phyloP scores from a whole-genome alignment of 2,329 filamentous ascomycete genomes.

The Phaeosphaeriaceae sp. region DNA sequence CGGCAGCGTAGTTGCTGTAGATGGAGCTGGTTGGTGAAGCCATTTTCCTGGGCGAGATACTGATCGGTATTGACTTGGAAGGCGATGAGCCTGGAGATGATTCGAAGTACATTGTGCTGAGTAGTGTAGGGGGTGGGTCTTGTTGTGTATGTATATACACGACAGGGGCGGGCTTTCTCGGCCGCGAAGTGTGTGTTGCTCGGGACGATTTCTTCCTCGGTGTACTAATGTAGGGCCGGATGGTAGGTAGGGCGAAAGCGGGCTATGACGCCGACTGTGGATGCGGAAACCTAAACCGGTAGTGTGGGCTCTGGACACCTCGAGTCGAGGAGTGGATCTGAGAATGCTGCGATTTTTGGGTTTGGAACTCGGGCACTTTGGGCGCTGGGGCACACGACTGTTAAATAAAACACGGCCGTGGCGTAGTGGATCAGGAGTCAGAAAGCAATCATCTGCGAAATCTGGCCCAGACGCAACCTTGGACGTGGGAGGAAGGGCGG shows the following conservation, averaged over 20 bases:
- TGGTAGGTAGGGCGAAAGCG: conserved; percentile 36
- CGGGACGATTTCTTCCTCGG: conserved; percentile 15
- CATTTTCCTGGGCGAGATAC: conserved; percentile 44
- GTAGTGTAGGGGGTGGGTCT: conserved; percentile 29
- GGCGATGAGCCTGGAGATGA: conserved; percentile 45
- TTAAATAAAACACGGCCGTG: conserved; percentile 13
- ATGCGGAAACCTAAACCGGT: conserved; percentile 24
- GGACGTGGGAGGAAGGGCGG: conserved; percentile 37
- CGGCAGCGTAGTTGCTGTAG: conserved; percentile 45
- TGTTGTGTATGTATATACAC: conserved; percentile 31
- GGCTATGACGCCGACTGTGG: conserved; percentile 35
- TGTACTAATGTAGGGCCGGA: conserved; percentile 26
- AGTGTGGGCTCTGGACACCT: conserved; percentile 13
- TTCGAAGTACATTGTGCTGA: conserved; percentile 45
- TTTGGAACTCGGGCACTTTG: conserved; percentile 8
- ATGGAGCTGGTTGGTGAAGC: conserved; percentile 45
- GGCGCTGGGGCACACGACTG: conserved; percentile 7
- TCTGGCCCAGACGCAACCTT: conserved; percentile 3
- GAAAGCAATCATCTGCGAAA: conserved; percentile 13
- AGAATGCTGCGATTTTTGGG: conserved; percentile 9
- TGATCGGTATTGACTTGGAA: conserved; percentile 48
- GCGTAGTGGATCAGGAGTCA: conserved; percentile 37
- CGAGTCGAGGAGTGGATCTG: conserved; percentile 14
- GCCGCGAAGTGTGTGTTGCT: conserved; percentile 19
- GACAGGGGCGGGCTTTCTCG: conserved; percentile 28